Conservation (phyloP, 1,284 basidiomycete genomes). For the Exobasidium cylindrosporum region DNA sequence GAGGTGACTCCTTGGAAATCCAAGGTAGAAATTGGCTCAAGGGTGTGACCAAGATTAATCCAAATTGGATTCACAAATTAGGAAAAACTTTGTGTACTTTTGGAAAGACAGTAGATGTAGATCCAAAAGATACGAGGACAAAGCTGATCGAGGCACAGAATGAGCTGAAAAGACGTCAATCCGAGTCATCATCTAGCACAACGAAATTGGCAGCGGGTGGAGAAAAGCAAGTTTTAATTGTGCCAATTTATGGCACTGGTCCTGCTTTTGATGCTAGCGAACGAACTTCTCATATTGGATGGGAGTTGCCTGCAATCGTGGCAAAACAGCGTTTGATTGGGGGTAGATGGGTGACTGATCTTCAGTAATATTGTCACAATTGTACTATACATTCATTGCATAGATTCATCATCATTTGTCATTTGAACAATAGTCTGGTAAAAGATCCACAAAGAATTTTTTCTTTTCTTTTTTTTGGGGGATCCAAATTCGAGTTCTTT, state of each 20-base stretch:
- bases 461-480: too few relatives aligned
- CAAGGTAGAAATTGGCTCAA: conserved; percentile 35
- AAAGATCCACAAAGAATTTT: conserved; percentile 9
- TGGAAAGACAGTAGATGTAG: conserved; percentile 65
- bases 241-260: conserved; percentile 47
- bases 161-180: conserved; percentile 1
- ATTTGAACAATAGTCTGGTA: background rate
- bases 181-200: background rate
- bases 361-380: conserved; percentile 6
- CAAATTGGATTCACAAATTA: conserved; percentile 79
- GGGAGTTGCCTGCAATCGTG: conserved; percentile 46
- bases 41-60: conserved; percentile 64
- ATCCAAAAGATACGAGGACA: conserved; percentile 8
- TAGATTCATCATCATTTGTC: background rate
- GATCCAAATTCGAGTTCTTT: too few relatives aligned
- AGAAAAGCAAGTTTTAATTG: conserved; percentile 35
- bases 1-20: conserved; percentile 11
- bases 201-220: background rate
- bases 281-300: conserved; percentile 39
- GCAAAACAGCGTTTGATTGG: conserved; percentile 42
- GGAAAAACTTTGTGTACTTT: conserved; percentile 81
- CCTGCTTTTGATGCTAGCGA: conserved; percentile 33
- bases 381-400: conserved; percentile 3
- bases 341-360: conserved; percentile 41
- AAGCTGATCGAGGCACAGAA: conserved; percentile 10